phyloP scores from a whole-genome alignment of 2,329 filamentous ascomycete species.

The Diaporthe nobilis region DNA sequence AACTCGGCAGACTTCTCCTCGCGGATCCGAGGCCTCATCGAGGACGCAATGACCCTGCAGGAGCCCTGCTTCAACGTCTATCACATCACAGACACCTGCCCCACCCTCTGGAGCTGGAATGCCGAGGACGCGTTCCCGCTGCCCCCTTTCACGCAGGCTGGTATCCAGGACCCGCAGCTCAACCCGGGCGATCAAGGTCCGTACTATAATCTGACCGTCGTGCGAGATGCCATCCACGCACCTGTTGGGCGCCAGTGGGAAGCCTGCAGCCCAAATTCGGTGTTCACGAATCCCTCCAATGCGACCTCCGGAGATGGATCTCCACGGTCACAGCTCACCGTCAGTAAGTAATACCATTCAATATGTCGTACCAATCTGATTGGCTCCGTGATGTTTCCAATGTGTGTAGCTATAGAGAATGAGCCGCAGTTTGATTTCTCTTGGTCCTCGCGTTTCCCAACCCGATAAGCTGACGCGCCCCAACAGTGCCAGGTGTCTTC shows the following conservation, averaged over 20 bases:
- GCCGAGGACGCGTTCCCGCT: conserved; percentile 19
- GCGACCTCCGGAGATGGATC: conserved; percentile 22
- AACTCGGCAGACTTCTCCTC: conserved; percentile 25
- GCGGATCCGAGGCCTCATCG: conserved; percentile 34
- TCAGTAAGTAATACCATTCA: neutral
- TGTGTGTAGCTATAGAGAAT: neutral
- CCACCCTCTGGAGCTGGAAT: conserved; percentile 66
- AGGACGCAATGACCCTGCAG: conserved; percentile 55
- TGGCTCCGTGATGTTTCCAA: neutral
- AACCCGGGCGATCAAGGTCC: conserved; percentile 14
- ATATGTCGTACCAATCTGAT: fast-evolving
- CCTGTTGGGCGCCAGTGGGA: conserved; percentile 21
- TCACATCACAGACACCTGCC: conserved; percentile 76
- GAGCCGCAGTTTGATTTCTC: no score
- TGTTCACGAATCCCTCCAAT: conserved; percentile 14
- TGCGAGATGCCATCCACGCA: conserved; percentile 33
- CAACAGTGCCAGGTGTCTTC: conserved; percentile 19
- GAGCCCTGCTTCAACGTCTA: conserved; percentile 83
- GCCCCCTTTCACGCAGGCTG: conserved; percentile 31
- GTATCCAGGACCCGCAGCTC: conserved; percentile 19
- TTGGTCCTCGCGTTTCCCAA: no score
- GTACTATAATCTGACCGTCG: conserved; percentile 34
- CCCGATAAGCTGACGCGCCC: neutral
- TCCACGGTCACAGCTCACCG: conserved; percentile 5
- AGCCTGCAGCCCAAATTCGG: conserved; percentile 14